Conservation (phyloP, 163 green algal genomes). For the Chlamydomonas reinhardtii region DNA sequence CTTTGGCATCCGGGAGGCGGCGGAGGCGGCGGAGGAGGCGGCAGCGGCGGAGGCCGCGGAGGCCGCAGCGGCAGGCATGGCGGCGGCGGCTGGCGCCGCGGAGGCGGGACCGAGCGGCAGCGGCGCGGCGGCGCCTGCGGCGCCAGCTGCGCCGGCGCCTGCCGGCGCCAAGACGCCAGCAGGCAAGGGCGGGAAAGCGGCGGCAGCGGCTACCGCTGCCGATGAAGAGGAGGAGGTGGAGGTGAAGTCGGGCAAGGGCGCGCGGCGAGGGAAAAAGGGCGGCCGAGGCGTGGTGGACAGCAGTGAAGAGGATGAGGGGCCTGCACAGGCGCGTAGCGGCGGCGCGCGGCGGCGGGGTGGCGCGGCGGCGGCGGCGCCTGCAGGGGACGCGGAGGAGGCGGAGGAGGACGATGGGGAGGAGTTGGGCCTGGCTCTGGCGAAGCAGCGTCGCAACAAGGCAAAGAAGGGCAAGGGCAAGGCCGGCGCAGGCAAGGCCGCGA, state of each 20-base stretch:
- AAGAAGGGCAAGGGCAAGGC: background rate
- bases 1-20: constrained; percentile 45
- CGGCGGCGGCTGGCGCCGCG: background rate
- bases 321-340: background rate
- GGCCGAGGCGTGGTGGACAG: background rate
- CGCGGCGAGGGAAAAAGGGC: background rate
- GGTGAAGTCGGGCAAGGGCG: background rate
- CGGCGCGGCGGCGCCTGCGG: background rate
- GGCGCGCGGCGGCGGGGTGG: background rate
- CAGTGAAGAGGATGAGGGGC: no score
- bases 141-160: background rate
- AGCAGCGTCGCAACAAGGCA: background rate
- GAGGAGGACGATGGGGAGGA: background rate
- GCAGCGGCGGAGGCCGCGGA: background rate
- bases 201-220: background rate
- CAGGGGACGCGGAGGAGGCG: background rate
- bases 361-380: background rate
- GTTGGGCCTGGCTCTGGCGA: background rate
- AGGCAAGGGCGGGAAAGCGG: background rate
- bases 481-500: background rate
- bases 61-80: background rate
- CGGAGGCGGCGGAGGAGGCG: constrained; percentile 27
- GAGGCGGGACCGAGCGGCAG: background rate
- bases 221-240: background rate
- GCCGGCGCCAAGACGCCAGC: background rate